phyloP scores from a whole-genome alignment of 75 land plant species.

The Selaginella tamariscina region DNA sequence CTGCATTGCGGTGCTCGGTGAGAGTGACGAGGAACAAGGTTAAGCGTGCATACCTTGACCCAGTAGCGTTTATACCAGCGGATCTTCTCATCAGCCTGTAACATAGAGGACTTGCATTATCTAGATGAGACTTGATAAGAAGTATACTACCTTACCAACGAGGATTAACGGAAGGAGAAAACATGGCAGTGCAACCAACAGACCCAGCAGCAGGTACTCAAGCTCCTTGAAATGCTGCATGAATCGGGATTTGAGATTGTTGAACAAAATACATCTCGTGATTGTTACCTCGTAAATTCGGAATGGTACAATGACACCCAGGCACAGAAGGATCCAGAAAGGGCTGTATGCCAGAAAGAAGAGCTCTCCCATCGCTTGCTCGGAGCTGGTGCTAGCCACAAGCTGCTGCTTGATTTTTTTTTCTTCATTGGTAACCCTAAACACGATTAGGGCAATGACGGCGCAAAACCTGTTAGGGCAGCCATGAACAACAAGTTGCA shows the following conservation, averaged over 20 bases:
- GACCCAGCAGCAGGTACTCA: conserved; percentile 65
- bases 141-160: conserved; percentile 45
- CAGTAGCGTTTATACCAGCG: conserved; percentile 73
- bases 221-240: conserved; percentile 56
- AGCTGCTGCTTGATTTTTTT: conserved; percentile 11
- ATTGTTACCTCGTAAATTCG: conserved; percentile 67
- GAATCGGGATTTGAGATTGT: neutral
- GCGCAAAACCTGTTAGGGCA: too few relatives aligned
- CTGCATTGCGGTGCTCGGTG: conserved; percentile 27
- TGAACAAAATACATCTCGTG: neutral
- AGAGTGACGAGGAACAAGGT: neutral
- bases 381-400: conserved; percentile 57
- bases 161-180: conserved; percentile 53
- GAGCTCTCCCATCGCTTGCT: conserved; percentile 90
- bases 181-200: conserved; percentile 62
- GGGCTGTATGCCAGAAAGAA: conserved; percentile 82
- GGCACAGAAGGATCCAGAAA: conserved; percentile 67
- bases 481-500: too few relatives aligned
- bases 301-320: conserved; percentile 73
- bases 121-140: neutral
- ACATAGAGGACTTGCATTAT: neutral
- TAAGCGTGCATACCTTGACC: conserved; percentile 57
- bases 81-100: conserved; percentile 51
- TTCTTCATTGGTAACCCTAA: too few relatives aligned
- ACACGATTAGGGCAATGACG: too few relatives aligned